Evolutionary conservation across 176 grass and related monocot genomes (phyloP), one percentile per base, ranked within the genome.

Genomic region (Lolium multiflorum): DNA sequence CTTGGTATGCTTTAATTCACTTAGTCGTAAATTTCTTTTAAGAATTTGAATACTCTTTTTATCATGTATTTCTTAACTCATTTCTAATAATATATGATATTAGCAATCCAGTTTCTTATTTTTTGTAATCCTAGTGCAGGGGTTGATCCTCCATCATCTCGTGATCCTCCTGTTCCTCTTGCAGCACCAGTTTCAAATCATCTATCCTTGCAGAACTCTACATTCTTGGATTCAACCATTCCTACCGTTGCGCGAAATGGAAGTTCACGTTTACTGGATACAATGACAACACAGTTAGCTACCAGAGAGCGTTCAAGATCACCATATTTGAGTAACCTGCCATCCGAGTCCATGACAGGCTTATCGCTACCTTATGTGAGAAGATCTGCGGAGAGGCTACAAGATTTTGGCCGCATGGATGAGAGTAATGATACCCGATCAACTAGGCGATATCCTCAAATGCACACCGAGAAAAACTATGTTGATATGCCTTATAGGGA

Each of bases 131-230:
- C 85, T 90, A 95, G 82, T 93, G 85, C 97, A 99, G 94, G 92
- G 85, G 92, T 92, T 88, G 97, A 99, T 85, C 71, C 92, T 96
- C 90, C 92, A 83, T 95, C 89, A 8, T 89, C 96, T 92, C 92
- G 90, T 89, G 97, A 99, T 88, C 85, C 96, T 84, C 88, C 90
- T 82, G 81, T 91, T 85, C 90, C 91, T 25, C 84, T 86, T 63
- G 91, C 81, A 87, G 85, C 82, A 50, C 85, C 88, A 82, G 88
- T 88, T 82, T 90, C 92, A 82, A 96, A 91, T 81, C 82, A 73
- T 86, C 80, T 88, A 15, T 94, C 92, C 63, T 66, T 80, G 55
- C 96, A 92, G 84, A 91, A 83, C 72, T 94, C 91, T 80, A 73
- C 84, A 61, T 51, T 94, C 46, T 78, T 91, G 74, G 93, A 94